These are phyloP conservation scores for Strobilomyces echinocephalus DNA, from an alignment of 768 basidiomycete species.

Conservation along the genomic window DNA sequence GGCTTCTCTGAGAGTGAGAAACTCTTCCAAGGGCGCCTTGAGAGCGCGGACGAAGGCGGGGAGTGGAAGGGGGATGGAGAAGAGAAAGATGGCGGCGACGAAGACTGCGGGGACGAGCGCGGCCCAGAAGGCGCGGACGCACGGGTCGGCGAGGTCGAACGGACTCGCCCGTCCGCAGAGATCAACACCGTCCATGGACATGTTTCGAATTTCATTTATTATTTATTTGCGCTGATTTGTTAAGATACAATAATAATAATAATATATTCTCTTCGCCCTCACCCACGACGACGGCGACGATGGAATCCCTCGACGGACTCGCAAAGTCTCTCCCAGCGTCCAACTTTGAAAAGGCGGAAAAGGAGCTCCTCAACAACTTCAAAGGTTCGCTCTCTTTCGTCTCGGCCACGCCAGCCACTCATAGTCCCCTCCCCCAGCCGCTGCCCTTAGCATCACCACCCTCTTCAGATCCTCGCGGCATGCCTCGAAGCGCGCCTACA, in stretches of 20 bases:
- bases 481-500: conserved; percentile 76
- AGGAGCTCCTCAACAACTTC: conserved; percentile 76
- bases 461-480: conserved; percentile 76
- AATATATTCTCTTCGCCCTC: neutral
- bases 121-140: conserved; percentile 51
- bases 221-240: conserved; percentile 1
- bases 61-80: conserved; percentile 30
- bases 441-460: conserved; percentile 79
- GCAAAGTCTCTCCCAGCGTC: conserved; percentile 68
- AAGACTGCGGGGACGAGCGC: conserved; percentile 44
- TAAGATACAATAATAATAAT: conserved; percentile 3
- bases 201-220: too few relatives aligned
- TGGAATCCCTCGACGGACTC: conserved; percentile 78
- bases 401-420: conserved; percentile 7
- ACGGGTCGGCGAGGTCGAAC: conserved; percentile 41
- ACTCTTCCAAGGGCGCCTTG: conserved; percentile 31
- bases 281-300: conserved; percentile 25
- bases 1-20: conserved; percentile 52
- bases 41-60: conserved; percentile 24
- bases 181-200: conserved; percentile 8
- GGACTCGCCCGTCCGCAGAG: conserved; percentile 13
- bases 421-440: conserved; percentile 45
- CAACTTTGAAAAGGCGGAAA: conserved; percentile 72
- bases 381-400: conserved; percentile 46
- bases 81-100: conserved; percentile 41